phyloP scores from a whole-genome alignment of 208 protist genomes.

The Hexamita inflata region DNA sequence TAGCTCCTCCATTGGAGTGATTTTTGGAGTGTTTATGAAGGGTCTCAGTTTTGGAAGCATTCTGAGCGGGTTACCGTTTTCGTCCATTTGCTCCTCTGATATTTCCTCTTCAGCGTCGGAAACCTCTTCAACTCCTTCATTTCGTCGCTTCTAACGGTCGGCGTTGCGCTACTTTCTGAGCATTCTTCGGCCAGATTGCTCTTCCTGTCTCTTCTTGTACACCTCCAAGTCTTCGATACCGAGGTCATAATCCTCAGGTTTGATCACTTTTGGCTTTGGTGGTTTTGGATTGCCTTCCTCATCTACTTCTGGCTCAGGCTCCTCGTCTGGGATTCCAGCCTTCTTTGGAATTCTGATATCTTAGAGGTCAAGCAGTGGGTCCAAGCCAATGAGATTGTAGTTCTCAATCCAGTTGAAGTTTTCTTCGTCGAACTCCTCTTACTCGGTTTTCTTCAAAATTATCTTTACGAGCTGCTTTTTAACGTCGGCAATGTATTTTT shows the following conservation, averaged over 20 bases:
- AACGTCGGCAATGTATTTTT: not conserved
- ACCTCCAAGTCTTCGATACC: constrained; percentile 6
- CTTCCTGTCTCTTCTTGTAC: not conserved
- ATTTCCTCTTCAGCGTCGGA: not conserved
- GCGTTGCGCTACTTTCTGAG: not conserved
- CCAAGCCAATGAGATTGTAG: constrained; percentile 2
- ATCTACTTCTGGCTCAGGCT: not conserved
- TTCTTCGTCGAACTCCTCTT: not conserved
- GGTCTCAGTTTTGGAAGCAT: constrained; percentile 11
- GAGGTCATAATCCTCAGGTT: constrained; percentile 21
- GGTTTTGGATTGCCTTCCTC: not conserved
- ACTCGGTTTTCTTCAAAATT: not conserved
- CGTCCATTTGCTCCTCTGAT: constrained; percentile 9
- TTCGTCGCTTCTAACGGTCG: not conserved
- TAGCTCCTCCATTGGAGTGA: no score
- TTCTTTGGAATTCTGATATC: constrained; percentile 20
- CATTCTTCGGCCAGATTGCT: not conserved
- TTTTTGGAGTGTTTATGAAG: not conserved
- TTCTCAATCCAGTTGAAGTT: constrained; percentile 21
- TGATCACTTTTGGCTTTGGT: not conserved
- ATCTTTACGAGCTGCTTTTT: constrained; percentile 13
- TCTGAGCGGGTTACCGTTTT: not conserved
- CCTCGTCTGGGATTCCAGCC: not conserved
- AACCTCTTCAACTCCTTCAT: not conserved
- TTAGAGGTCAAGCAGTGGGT: not conserved